Evolutionary conservation across 176 grass and related monocot species (phyloP).

Genomic region (Eleusine indica): DNA sequence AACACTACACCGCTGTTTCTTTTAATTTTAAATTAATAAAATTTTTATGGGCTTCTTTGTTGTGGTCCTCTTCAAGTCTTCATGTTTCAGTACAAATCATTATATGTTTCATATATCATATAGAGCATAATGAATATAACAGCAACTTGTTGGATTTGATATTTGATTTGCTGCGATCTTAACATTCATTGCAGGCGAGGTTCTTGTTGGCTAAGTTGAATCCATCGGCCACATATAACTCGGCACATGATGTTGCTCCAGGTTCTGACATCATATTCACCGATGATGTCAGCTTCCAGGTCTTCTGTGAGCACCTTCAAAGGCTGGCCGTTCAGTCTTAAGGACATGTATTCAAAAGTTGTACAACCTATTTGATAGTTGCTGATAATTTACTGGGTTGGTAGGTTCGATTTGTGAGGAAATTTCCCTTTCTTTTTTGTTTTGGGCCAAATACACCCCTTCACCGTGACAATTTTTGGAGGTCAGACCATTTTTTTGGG

Average conservation of each 20-base stretch:
- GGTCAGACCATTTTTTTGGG: constrained; percentile 19
- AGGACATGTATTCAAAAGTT: constrained; percentile 43
- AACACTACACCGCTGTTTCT: not conserved
- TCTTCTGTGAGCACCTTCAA: constrained; percentile 96
- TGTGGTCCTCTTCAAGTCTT: not conserved
- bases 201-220: constrained; percentile 97
- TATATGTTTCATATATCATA: not conserved
- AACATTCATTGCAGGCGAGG: constrained; percentile 66
- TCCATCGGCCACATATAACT: constrained; percentile 94
- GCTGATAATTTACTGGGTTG: constrained; percentile 37
- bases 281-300: constrained; percentile 96
- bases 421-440: constrained; percentile 15
- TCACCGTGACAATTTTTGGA: constrained; percentile 22
- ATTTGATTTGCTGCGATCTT: not conserved
- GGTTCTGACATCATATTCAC: constrained; percentile 98
- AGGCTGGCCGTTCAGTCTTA: constrained; percentile 93
- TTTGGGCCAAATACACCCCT: not conserved
- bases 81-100: not conserved
- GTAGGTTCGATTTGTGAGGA: constrained; percentile 33
- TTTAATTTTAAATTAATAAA: not conserved
- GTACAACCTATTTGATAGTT: constrained; percentile 41
- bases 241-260: constrained; percentile 74
- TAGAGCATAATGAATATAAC: not conserved
- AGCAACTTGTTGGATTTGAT: constrained; percentile 3
- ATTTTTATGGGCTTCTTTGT: not conserved